A percentile compares a stretch with the other conserved stretches of the same genome.
phyloP scores from a whole-genome alignment of 345 rosid species.

The Sisymbrium altissimum region DNA sequence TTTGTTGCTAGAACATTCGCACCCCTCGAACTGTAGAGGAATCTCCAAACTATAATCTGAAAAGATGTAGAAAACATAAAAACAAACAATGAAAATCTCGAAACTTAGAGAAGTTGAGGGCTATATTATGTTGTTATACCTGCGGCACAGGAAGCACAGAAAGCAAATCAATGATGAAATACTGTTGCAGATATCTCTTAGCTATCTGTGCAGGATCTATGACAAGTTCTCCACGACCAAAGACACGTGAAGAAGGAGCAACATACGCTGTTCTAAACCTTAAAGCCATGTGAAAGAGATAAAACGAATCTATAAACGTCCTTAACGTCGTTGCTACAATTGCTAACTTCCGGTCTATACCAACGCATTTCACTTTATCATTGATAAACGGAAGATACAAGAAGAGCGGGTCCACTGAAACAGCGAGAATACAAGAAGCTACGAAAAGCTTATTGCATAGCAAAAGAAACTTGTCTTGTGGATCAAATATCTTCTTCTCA shows the following conservation, averaged over 20 bases:
- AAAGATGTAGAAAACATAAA: background rate
- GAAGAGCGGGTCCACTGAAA: conserved; percentile 88
- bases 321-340: conserved; percentile 69
- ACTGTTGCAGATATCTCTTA: conserved; percentile 66
- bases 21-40: conserved; percentile 63
- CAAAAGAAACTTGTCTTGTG: conserved; percentile 87
- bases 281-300: conserved; percentile 86
- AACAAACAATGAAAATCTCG: background rate
- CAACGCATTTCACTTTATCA: conserved; percentile 49
- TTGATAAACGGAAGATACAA: conserved; percentile 84
- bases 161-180: conserved; percentile 83
- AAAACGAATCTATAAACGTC: conserved; percentile 72
- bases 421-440: conserved; percentile 74
- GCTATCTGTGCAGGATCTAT: conserved; percentile 87
- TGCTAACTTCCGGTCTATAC: conserved; percentile 73
- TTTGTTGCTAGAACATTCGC: conserved; percentile 73
- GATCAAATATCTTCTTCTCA: conserved; percentile 88
- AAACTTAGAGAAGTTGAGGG: background rate
- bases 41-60: conserved; percentile 93
- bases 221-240: conserved; percentile 96
- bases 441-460: conserved; percentile 77
- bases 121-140: conserved; percentile 41
- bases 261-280: conserved; percentile 95
- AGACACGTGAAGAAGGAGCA: conserved; percentile 95
- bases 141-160: conserved; percentile 90